Conservation (phyloP, 2,329 filamentous ascomycete genomes). For the Penicillium crustosum region DNA sequence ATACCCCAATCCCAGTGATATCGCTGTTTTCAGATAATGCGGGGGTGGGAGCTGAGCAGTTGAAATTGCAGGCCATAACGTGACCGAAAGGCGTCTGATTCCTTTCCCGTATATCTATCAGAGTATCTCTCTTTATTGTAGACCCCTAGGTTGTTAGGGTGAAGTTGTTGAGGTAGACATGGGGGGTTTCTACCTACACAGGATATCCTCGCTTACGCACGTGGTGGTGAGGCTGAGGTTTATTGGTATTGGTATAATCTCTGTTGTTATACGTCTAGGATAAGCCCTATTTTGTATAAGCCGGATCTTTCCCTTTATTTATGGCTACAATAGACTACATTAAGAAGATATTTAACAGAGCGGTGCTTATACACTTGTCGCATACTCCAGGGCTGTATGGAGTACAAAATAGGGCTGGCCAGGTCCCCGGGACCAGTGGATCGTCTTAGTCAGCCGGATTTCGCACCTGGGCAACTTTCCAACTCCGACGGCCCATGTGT, state of each 20-base stretch:
- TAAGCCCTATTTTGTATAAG: background rate
- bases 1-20: background rate
- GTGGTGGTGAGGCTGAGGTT: background rate
- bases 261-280: background rate
- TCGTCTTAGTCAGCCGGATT: background rate
- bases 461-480: background rate
- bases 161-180: background rate
- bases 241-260: background rate
- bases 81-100: background rate
- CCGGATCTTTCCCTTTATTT: background rate
- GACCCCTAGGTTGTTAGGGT: background rate
- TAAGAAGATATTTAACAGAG: background rate
- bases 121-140: background rate
- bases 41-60: background rate
- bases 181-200: background rate
- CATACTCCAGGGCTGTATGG: too few species aligned
- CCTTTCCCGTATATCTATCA: background rate
- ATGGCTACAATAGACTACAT: background rate
- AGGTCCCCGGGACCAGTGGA: background rate
- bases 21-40: background rate
- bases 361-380: background rate
- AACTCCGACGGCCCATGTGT: background rate
- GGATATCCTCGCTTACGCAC: background rate
- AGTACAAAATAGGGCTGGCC: background rate
- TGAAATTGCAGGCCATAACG: background rate